Base-by-base conservation (phyloP, 345 rosid species). In the Xanthoceras sorbifolium region DNA sequence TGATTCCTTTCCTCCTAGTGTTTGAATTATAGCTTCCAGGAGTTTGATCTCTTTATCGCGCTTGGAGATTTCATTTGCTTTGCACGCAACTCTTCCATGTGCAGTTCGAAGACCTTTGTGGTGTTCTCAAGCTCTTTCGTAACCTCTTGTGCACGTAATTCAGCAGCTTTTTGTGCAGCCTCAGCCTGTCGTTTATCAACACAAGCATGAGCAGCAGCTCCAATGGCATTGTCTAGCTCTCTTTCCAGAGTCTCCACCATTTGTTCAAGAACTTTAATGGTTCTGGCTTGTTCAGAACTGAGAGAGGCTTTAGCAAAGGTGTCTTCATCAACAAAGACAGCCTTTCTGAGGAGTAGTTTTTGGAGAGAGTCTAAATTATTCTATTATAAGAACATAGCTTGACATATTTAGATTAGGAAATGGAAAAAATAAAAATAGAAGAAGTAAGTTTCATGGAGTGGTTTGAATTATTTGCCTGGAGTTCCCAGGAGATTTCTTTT, bases 191-290 rank as follows among this genome's bases (percentile, higher is more conserved):
- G 87, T 84, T 94, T 96, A 80, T 94, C 98, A 15, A 93, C 82
- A 14, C 97, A 97, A 77, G 97, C 93, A 86, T 85, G 94, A 28
- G 97, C 99, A 60, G 97, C 95, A 18, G 99, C 97, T 72, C 97
- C 87, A 46, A 97, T 92, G 69, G 99, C 97, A 69, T 95, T 95
- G 89, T 94, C 98, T 6, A 97, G 90, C 84, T 91, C 98, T 81
- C 94, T 88, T 85, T 94, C 98, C 79, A 94, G 83, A 72, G 97
- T 94, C 84, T 94, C 94, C 34, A 94, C 97, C 72, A 98, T 89
- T 88, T 92, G 98, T 81, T 94, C 95, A 81, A 97, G 97, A 79
- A 91, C 99, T 93, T 95, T 95, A 82, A 95, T 95, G 36, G 96
- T 80, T 75, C 98, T 93, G 44, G 97, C 85, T 84, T 96, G 98